A percentile compares a stretch with the other conserved stretches of the same genome.
Conservation (phyloP, 192 early-diverging fungal genomes). For the Chytriomyces confervae region DNA sequence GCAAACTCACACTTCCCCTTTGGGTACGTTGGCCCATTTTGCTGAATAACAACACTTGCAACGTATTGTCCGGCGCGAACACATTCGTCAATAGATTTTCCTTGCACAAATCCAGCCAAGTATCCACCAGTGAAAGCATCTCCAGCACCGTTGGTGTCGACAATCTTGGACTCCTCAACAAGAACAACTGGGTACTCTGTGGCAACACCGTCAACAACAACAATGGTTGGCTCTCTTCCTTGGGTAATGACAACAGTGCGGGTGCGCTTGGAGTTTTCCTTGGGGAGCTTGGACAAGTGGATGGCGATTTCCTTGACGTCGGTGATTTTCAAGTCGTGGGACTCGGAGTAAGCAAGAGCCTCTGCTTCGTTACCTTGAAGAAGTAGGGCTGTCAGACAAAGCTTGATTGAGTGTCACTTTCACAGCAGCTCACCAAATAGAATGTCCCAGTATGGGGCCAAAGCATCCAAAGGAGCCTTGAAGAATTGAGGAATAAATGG, state of each 20-base stretch:
- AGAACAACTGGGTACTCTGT: constrained; percentile 65
- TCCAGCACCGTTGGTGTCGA: constrained; percentile 98
- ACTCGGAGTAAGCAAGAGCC: constrained; percentile 80
- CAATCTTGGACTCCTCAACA: constrained; percentile 78
- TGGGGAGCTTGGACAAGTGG: constrained; percentile 82
- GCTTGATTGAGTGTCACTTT: neutral
- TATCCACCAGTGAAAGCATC: constrained; percentile 97
- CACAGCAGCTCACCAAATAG: constrained; percentile 72
- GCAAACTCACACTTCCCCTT: constrained; percentile 24
- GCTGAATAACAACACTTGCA: constrained; percentile 83
- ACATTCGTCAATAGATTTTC: constrained; percentile 66
- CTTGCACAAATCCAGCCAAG: constrained; percentile 81
- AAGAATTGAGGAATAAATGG: constrained; percentile 96
- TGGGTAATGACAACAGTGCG: constrained; percentile 95
- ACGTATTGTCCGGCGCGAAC: constrained; percentile 91
- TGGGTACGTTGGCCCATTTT: constrained; percentile 61
- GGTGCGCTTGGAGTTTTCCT: constrained; percentile 70
- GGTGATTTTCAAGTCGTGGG: constrained; percentile 71
- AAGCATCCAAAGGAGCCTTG: constrained; percentile 76
- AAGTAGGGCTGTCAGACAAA: neutral
- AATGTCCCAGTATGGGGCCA: constrained; percentile 87
- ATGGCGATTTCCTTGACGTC: constrained; percentile 84
- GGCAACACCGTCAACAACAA: constrained; percentile 64
- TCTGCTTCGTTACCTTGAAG: constrained; percentile 83
- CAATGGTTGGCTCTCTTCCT: constrained; percentile 74